Percentiles rank a stretch among this genome's conserved stretches.
phyloP scores from a whole-genome alignment of 2,329 filamentous ascomycete species.

The Chrysoporthe austroafricana region DNA sequence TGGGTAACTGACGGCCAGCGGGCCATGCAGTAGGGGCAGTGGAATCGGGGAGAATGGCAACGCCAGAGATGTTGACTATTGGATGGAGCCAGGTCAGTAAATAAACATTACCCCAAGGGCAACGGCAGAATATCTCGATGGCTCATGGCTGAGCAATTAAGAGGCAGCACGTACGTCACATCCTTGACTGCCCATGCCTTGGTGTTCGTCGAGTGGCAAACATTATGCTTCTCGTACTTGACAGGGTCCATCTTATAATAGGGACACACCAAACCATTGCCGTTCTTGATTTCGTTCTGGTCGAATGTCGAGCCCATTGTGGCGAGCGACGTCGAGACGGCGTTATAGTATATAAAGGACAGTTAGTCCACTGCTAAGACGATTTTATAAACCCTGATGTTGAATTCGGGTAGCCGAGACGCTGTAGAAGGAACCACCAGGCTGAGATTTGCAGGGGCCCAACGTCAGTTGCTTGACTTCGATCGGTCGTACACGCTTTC shows the following conservation, averaged over 20 bases:
- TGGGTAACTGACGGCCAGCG: neutral
- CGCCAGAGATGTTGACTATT: slow-evolving; percentile 12
- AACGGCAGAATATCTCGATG: neutral
- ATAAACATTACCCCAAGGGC: neutral
- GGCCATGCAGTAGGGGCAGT: neutral
- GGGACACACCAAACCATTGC: slow-evolving; percentile 12
- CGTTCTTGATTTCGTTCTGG: neutral
- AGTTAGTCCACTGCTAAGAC: neutral
- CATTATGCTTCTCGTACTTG: neutral
- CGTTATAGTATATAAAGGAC: neutral
- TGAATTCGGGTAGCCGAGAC: neutral
- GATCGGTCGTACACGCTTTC: slow-evolving; percentile 1
- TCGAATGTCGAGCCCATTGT: neutral
- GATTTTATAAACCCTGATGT: neutral
- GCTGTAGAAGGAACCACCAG: neutral
- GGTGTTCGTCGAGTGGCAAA: neutral
- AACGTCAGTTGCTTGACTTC: neutral
- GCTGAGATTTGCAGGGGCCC: too few species aligned
- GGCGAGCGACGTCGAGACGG: too few species aligned
- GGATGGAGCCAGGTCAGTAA: slow-evolving; percentile 1
- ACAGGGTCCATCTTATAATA: slow-evolving; percentile 3
- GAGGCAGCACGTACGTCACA: neutral
- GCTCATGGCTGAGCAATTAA: neutral
- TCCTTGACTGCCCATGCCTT: neutral
- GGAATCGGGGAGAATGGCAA: neutral